These are phyloP conservation scores for Spathaspora girioi DNA, from an alignment of 805 yeast species.

Conservation along the genomic window DNA sequence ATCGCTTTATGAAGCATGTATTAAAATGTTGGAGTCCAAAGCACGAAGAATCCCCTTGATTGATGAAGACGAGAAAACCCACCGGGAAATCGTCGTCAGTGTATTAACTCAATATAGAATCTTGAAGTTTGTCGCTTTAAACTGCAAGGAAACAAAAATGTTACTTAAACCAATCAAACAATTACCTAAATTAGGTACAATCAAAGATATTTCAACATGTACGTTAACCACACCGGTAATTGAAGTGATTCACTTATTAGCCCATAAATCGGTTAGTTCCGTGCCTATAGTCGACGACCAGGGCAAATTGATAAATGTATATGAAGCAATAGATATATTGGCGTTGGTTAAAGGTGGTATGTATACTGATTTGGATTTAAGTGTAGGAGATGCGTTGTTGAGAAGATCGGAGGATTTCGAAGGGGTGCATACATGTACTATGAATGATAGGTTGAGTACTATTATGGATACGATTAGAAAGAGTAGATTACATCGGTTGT, in stretches of 20 bases:
- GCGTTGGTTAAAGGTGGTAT: constrained; percentile 92
- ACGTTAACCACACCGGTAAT: constrained; percentile 89
- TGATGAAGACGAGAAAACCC: constrained; percentile 89
- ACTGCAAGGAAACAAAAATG: constrained; percentile 90
- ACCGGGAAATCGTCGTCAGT: constrained; percentile 89
- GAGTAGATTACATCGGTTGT: constrained; percentile 85
- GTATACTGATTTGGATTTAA: constrained; percentile 81
- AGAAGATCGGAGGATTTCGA: constrained; percentile 94
- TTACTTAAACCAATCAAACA: constrained; percentile 71
- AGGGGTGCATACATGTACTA: constrained; percentile 95
- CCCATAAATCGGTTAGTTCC: constrained; percentile 79
- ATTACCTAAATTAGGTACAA: constrained; percentile 59
- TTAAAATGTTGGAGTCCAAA: constrained; percentile 80
- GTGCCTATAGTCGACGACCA: constrained; percentile 88
- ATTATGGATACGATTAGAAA: constrained; percentile 91
- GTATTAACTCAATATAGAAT: constrained; percentile 96
- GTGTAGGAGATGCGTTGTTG: constrained; percentile 94
- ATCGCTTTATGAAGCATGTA: constrained; percentile 88
- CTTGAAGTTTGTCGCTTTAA: constrained; percentile 89
- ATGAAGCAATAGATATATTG: constrained; percentile 93
- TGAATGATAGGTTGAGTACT: constrained; percentile 79
- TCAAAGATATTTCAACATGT: constrained; percentile 63
- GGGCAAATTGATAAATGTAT: constrained; percentile 71
- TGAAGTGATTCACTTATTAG: constrained; percentile 81
- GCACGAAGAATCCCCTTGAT: constrained; percentile 93